Conservation (phyloP, 2,329 filamentous ascomycete species). For the Dactylellina sp. region DNA sequence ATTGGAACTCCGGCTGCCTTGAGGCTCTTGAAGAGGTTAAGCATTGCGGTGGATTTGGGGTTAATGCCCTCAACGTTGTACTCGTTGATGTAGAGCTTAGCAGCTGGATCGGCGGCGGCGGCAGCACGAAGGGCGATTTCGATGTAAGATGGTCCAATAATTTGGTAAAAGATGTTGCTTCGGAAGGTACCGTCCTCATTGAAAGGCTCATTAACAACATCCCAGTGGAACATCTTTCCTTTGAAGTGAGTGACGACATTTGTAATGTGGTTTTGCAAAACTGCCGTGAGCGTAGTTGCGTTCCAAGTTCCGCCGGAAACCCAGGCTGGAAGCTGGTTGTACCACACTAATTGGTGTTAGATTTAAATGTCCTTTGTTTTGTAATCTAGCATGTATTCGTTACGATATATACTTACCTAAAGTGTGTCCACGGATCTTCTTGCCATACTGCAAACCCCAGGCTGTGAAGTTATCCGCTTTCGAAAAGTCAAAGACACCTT, state of each 20-base stretch:
- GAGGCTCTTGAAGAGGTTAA: slow-evolving; percentile 65
- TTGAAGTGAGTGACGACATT: slow-evolving; percentile 71
- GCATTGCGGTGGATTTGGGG: slow-evolving; percentile 66
- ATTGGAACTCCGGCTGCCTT: slow-evolving; percentile 65
- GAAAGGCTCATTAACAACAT: slow-evolving; percentile 76
- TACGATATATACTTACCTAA: slow-evolving; percentile 18
- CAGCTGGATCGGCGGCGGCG: slow-evolving; percentile 68
- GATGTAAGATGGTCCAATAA: slow-evolving; percentile 71
- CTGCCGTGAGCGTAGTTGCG: slow-evolving; percentile 67
- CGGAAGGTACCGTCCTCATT: slow-evolving; percentile 68
- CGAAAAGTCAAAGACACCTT: slow-evolving; percentile 71
- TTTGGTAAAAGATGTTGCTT: slow-evolving; percentile 69
- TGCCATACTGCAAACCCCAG: slow-evolving; percentile 67
- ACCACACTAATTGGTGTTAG: slow-evolving; percentile 65
- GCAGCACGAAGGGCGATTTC: slow-evolving; percentile 71
- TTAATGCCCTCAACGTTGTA: slow-evolving; percentile 72
- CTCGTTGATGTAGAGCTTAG: slow-evolving; percentile 74
- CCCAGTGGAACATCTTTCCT: slow-evolving; percentile 73
- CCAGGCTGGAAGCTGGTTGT: slow-evolving; percentile 62
- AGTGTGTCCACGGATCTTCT: slow-evolving; percentile 74
- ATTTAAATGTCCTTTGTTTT: too few species aligned
- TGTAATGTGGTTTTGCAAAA: slow-evolving; percentile 72
- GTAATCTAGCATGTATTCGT: too few species aligned
- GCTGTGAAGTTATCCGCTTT: slow-evolving; percentile 69
- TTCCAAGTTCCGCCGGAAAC: slow-evolving; percentile 58